These are phyloP conservation scores for Entonaema liquescens DNA, from an alignment of 495 filamentous ascomycete species.

Conservation along the genomic window DNA sequence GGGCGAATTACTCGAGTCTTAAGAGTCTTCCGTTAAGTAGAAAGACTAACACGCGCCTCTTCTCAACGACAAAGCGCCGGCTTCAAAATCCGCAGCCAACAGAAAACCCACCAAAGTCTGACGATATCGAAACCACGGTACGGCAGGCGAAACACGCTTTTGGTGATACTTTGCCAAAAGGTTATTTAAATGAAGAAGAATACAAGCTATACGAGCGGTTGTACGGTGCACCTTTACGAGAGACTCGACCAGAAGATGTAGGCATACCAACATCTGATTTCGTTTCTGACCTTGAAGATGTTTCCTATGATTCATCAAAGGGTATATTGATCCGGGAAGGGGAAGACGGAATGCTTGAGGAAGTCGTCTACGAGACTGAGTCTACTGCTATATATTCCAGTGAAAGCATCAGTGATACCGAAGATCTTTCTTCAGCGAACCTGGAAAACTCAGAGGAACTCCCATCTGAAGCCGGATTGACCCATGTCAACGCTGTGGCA, in stretches of 20 bases:
- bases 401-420: constrained; percentile 14
- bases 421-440: background rate
- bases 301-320: constrained; percentile 27
- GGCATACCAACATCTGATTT: constrained; percentile 53
- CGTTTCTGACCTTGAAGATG: constrained; percentile 34
- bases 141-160: constrained; percentile 75
- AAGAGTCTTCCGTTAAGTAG: constrained; percentile 30
- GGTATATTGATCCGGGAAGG: constrained; percentile 62
- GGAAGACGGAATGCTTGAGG: constrained; percentile 66
- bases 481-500: constrained; percentile 54
- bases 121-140: constrained; percentile 69
- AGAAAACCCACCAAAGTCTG: constrained; percentile 12
- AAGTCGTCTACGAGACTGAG: constrained; percentile 60
- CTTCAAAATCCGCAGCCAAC: constrained; percentile 40
- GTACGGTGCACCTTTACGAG: constrained; percentile 74
- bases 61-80: constrained; percentile 49
- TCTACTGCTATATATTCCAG: constrained; percentile 31
- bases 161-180: constrained; percentile 80
- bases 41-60: constrained; percentile 43
- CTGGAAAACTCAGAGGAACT: constrained; percentile 1
- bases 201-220: constrained; percentile 79
- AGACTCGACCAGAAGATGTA: constrained; percentile 65
- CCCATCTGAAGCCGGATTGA: constrained; percentile 40
- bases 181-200: constrained; percentile 73
- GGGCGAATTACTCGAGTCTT: constrained; percentile 19